Evolutionary conservation across 306 rosid genomes (phyloP), one percentile per base, ranked within the genome.

Genomic region (Sphenostylis stenocarpa): DNA sequence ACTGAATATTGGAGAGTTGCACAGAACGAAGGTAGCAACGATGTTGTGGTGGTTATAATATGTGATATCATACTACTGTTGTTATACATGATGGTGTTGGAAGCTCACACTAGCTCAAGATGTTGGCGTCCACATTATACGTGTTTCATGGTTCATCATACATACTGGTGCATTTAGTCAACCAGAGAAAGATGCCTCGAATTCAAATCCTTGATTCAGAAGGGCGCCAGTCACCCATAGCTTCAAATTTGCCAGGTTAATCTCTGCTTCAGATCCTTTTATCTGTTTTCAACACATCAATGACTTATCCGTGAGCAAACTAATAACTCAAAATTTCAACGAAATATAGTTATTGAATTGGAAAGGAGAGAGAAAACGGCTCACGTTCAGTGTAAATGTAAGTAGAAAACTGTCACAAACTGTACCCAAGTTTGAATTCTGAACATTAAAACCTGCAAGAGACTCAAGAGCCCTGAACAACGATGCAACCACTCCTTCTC

Each of bases 201-300:
- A 79, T 82, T 89, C 87, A 83, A 95, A 95, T 43, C 97, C 96
- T 79, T 92, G 96, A 78, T 89, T 92, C 75, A 90, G 65, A 77
- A 95, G 93, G 60, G 96, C 98, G 2, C 87, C 91, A 1, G 97
- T 84, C 45, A 95, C 90, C 98, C 98, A 95, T 28, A 92, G 88
- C 90, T 89, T 92, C 92, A 95, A 79, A 82, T 92, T 90, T 55
- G 87, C 90, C 84, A 88, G 84, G 82, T 92, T 86, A 66, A 90
- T 85, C 36, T 92, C 92, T 72, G 75, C 73, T 70, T 90, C 89
- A 13, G 82, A 60, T 33, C 86, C 89, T 64, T 82, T 78, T 16
- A 88, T 96, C 98, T 94, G 84, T 85, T 63, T 77, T 67, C 39
- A 70, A 64, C 79, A 78, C 24, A 81, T 36, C 21, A 67, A 72